Conservation (phyloP, 164 flowering plant genomes). For the Cinnamomum micranthum region DNA sequence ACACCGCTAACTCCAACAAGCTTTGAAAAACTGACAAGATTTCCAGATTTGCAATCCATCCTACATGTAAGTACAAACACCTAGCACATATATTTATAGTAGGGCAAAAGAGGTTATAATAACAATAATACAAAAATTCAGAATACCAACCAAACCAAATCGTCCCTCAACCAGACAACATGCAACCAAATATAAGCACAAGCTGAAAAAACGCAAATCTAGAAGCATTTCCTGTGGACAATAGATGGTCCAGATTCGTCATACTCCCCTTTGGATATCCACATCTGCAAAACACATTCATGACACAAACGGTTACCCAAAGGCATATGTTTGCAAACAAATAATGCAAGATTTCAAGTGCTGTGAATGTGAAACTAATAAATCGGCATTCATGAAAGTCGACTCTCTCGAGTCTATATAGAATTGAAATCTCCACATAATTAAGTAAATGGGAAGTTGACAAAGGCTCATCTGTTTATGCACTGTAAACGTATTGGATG, state of each 20-base stretch:
- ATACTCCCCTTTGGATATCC: conserved; percentile 34
- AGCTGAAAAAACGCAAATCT: conserved; percentile 6
- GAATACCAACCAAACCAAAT: conserved; percentile 9
- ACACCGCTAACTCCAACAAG: not conserved
- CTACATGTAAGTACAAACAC: not conserved
- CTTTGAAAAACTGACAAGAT: not conserved
- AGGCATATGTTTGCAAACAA: not conserved
- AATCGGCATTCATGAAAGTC: too few species aligned
- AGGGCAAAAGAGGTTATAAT: not conserved
- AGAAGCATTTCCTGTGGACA: conserved; percentile 26
- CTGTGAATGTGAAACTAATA: too few species aligned
- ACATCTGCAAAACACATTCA: conserved; percentile 23
- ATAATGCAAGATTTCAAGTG: too few species aligned
- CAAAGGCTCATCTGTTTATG: too few species aligned
- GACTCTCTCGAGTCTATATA: too few species aligned
- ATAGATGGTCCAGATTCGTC: conserved; percentile 33
- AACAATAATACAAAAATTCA: conserved; percentile 3
- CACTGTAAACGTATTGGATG: too few species aligned
- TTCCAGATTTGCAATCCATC: not conserved
- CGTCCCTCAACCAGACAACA: conserved; percentile 31
- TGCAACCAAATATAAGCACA: not conserved
- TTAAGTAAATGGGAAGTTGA: too few species aligned
- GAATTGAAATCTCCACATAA: too few species aligned
- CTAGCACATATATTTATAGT: not conserved
- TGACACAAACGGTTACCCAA: not conserved